Base-by-base conservation (phyloP, 495 filamentous ascomycete species). In the Neurospora sp. region DNA sequence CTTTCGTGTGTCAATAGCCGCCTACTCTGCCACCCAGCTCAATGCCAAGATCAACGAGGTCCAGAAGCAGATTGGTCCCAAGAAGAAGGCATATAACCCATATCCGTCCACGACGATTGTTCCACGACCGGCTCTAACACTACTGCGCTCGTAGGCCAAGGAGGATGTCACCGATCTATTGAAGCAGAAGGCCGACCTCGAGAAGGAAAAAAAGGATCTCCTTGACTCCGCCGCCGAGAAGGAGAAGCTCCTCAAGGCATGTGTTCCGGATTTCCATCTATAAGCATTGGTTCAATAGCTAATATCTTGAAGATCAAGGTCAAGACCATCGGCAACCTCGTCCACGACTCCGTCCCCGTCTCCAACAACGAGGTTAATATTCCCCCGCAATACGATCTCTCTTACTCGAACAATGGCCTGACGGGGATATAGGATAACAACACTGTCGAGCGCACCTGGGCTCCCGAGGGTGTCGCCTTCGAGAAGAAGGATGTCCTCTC, bases 271-370 rank as follows among this genome's bases (percentile, higher is more conserved):
- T 39, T 1, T 8, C 7, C 10, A 5, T 6, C 38, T 59, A n/a
- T 18, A 18, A 18, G 37, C 11, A 1, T 39, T n/a, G 61, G n/a
- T 35, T 44, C 70, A 46, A 31, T 46, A 10, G 35, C 68, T 74
- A 20, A 70, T 38, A 46, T 18, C 12, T 68, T 31, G 70, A 88
- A 90, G 75, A 85, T 83, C 75, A 97, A 95, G 84, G 87, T 95
- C 75, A 92, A 91, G 79, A 90, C 88, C 0, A 91, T 99, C 76
- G 96, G 96, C 61, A 99, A 99, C 80, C 89, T 96, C 79, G 95
- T 99, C 35, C 94, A 98, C 82, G 90, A 93, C 31, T 91, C 90
- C 2, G 96, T 98, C 14, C 96, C 94, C n/a, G 81, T 97, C 69
- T 93, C 90, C 82, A 88, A 96, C 78, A 93, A 94, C 79, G 96